Percentiles rank a stretch among this genome's conserved stretches.
phyloP scores from a whole-genome alignment of 345 rosid genomes.

The Salix exigua region DNA sequence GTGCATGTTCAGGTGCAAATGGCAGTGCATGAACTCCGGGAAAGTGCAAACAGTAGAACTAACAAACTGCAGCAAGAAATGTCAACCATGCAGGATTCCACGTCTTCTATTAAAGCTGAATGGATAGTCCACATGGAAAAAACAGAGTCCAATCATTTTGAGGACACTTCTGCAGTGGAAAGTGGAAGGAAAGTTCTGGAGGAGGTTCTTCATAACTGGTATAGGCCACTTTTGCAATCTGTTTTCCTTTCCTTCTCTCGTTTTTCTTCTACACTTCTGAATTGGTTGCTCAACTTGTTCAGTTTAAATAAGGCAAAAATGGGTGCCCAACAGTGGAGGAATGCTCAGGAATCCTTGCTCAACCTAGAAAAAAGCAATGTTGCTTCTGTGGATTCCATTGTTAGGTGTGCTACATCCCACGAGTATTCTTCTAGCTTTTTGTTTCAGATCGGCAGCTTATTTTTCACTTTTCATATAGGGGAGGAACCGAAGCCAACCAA shows the following conservation, averaged over 20 bases:
- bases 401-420: conserved; percentile 50
- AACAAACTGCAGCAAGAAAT: conserved; percentile 74
- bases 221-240: conserved; percentile 6
- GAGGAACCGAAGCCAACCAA: conserved; percentile 77
- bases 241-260: not conserved
- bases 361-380: conserved; percentile 72
- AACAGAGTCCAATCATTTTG: conserved; percentile 65
- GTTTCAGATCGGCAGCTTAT: conserved; percentile 5
- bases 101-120: conserved; percentile 65
- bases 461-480: conserved; percentile 31
- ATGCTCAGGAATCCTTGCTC: conserved; percentile 83
- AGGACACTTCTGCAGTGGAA: conserved; percentile 71
- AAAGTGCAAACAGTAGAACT: conserved; percentile 71
- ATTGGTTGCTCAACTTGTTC: conserved; percentile 23
- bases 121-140: conserved; percentile 80
- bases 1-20: conserved; percentile 58
- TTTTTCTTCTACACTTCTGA: conserved; percentile 7
- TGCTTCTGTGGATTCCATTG: conserved; percentile 79
- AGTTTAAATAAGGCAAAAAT: conserved; percentile 71
- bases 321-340: conserved; percentile 82
- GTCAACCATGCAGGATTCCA: conserved; percentile 85
- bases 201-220: conserved; percentile 81
- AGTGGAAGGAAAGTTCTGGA: conserved; percentile 74
- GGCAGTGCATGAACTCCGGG: conserved; percentile 81
- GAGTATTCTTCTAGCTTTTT: not conserved